Conservation (phyloP, 768 basidiomycete species). For the Lentinula aciculospora region DNA sequence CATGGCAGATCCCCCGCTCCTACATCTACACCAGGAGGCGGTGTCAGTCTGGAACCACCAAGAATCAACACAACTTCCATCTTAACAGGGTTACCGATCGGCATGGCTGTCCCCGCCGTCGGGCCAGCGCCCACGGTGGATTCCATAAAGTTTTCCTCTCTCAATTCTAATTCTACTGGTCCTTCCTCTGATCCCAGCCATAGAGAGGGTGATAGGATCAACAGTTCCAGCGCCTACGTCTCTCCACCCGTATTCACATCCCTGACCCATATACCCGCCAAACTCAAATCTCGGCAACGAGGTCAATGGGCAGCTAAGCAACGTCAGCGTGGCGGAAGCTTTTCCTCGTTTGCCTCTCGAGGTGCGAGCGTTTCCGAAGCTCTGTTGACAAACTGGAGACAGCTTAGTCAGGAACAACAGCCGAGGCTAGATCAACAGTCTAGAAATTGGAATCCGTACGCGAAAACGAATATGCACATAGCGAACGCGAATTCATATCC, state of each 20-base stretch:
- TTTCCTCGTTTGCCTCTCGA: conserved; percentile 28
- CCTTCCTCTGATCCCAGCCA: neutral
- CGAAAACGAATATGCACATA: conserved; percentile 57
- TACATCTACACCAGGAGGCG: neutral
- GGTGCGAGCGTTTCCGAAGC: conserved; percentile 54
- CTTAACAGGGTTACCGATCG: neutral
- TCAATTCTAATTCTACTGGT: conserved; percentile 10
- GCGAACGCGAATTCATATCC: conserved; percentile 23
- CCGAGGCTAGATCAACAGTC: too few relatives aligned
- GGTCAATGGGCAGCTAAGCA: conserved; percentile 10
- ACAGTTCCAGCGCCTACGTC: neutral
- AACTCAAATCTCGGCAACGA: conserved; percentile 17
- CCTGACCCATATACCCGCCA: conserved; percentile 17
- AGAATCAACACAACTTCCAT: neutral
- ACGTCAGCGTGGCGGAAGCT: conserved; percentile 10
- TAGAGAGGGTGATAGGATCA: neutral
- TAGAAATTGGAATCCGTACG: conserved; percentile 60
- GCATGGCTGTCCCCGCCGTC: neutral
- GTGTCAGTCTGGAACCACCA: neutral
- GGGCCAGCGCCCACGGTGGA: conserved; percentile 18
- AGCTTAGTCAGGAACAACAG: conserved; percentile 39
- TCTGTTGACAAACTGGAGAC: conserved; percentile 34
- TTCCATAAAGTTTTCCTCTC: conserved; percentile 31
- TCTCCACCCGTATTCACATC: conserved; percentile 22
- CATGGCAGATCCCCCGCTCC: conserved; percentile 5